Base-by-base conservation (phyloP, 1,284 basidiomycete species). In the Rhodotorula sp. region DNA sequence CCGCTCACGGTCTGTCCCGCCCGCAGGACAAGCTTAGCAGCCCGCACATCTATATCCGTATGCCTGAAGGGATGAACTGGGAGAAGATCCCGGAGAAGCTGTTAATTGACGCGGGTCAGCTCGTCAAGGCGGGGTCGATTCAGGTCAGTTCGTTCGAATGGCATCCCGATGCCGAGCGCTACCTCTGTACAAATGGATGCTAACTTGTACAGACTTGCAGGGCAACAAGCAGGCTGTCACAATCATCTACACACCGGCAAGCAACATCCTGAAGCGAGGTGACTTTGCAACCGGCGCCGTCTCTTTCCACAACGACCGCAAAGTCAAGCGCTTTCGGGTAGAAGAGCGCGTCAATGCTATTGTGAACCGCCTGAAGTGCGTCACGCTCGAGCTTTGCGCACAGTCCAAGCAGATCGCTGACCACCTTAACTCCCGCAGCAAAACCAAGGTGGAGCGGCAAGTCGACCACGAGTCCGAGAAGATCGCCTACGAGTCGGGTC, bases 101-200 rank as follows among this genome's bases (percentile, higher is more conserved):
- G 16, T 82, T 98, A 31, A 83, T 84, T 15, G 75, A 99, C 79
- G 91, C 91, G 72, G 91, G 92, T 0, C 95, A 99, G 80, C 84
- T 99, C 1, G 94, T 97, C 54, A 99, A 99, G 81, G 94, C 95
- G 0, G 98, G 98, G 77, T 94, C 91, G 6, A 99, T 99, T 65
- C 59, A 67, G 65, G 68, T 65, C 22, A 59, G 65, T 15, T 16
- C 26, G n/a, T 9, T 31, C n/a, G 48, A 2, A 0, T 31, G 15
- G 26, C 24, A 10, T 13, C 16, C 34, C 10, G 34, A 34, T 34
- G 34, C 10, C 34, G 34, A 34, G 34, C 34, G 10, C 34, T 34
- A 34, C 34, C 34, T 34, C 34, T 34, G 34, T 10, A 34, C 34
- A 10, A 34, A 34, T 6, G 10, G 34, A 34, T 34, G 5, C 34